Conservation (phyloP, 345 rosid genomes). For the Clarkia xantiana region DNA sequence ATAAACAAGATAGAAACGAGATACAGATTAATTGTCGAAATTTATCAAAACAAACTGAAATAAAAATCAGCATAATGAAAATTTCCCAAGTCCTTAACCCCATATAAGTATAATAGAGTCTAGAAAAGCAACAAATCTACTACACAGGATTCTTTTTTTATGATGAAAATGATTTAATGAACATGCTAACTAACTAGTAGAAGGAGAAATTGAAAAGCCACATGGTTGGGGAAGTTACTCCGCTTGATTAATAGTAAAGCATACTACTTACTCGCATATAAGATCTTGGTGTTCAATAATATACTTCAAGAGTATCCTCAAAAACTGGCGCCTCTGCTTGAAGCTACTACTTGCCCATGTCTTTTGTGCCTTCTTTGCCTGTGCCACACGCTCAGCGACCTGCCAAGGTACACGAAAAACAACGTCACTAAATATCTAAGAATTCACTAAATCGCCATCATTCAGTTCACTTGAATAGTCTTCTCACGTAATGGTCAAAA, state of each 20-base stretch:
- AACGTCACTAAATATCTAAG: not conserved
- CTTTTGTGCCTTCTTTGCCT: slow-evolving; percentile 88
- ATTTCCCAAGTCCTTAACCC: not conserved
- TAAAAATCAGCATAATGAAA: not conserved
- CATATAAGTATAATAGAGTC: too few species aligned
- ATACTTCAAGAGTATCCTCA: slow-evolving; percentile 80
- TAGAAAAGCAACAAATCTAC: too few species aligned
- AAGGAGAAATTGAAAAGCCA: not conserved
- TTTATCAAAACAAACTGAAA: slow-evolving; percentile 2
- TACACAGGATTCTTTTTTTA: too few species aligned
- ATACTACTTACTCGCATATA: slow-evolving; percentile 77
- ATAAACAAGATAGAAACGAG: slow-evolving; percentile 1
- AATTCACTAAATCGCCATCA: not conserved
- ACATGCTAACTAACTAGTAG: not conserved
- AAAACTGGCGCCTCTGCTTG: slow-evolving; percentile 85
- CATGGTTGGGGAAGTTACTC: not conserved
- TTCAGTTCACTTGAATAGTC: not conserved
- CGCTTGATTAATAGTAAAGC: not conserved
- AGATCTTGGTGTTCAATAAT: slow-evolving; percentile 87
- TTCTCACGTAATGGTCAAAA: not conserved
- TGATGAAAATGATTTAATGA: too few species aligned
- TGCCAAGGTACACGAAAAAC: slow-evolving; percentile 13
- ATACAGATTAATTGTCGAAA: not conserved
- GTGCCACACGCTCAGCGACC: slow-evolving; percentile 69
- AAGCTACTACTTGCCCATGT: slow-evolving; percentile 85